These are phyloP conservation scores for Blastocystis sp. DNA, from an alignment of 352 stramenopile species.

Conservation along the genomic window DNA sequence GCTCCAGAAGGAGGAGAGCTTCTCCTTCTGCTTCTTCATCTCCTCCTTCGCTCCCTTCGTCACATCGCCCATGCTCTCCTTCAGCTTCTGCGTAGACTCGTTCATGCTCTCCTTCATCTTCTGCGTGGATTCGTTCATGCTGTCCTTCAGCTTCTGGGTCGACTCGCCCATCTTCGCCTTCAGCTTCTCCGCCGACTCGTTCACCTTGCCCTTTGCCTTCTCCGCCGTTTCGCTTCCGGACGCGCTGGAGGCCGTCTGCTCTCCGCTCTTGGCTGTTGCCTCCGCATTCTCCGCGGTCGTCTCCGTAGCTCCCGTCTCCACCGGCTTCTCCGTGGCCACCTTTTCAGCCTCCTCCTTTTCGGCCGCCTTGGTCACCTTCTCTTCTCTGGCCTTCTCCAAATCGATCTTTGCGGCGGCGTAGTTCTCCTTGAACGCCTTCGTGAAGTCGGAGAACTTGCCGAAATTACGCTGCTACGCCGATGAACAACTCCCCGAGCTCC, in stretches of 20 bases:
- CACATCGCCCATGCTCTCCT: constrained; percentile 42
- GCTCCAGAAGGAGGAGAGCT: constrained; percentile 64
- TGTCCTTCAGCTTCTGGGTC: constrained; percentile 9
- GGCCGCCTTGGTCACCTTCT: background rate
- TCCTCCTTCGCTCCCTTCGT: constrained; percentile 49
- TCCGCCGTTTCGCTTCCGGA: constrained; percentile 34
- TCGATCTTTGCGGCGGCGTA: constrained; percentile 49
- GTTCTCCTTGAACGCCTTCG: constrained; percentile 58
- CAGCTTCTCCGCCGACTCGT: constrained; percentile 24
- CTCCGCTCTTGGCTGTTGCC: background rate
- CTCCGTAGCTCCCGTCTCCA: background rate
- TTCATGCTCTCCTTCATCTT: constrained; percentile 60
- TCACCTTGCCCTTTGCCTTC: constrained; percentile 21
- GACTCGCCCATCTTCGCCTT: background rate
- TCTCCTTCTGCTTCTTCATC: constrained; percentile 47
- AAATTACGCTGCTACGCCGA: constrained; percentile 41
- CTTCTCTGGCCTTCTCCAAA: constrained; percentile 12
- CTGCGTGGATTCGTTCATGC: background rate
- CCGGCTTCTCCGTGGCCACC: background rate
- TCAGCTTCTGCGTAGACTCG: constrained; percentile 61
- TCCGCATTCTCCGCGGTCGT: background rate
- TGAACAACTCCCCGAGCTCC: background rate
- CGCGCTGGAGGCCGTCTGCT: background rate
- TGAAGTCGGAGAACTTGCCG: constrained; percentile 57
- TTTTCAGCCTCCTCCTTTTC: constrained; percentile 25